phyloP scores from a whole-genome alignment of 2,329 filamentous ascomycete species.

The Alternaria arbusti region DNA sequence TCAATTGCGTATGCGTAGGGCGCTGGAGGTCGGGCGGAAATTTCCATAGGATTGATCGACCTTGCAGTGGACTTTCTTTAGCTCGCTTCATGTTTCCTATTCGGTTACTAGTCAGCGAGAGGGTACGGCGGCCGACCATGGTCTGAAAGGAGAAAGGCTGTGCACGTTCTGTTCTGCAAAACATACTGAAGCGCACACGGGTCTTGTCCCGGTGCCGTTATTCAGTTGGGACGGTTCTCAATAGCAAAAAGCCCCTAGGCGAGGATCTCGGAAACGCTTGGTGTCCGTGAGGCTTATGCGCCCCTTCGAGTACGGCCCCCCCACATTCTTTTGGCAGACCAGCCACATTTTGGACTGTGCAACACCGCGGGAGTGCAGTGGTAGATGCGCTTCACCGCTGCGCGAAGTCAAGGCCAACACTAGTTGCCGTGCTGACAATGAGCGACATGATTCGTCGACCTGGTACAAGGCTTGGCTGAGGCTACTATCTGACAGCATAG shows the following conservation, averaged over 20 bases:
- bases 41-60: neutral
- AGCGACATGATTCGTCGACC: neutral
- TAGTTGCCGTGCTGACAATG: neutral
- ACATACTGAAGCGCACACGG: neutral
- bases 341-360: neutral
- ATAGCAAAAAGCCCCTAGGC: neutral
- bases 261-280: neutral
- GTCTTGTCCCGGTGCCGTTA: neutral
- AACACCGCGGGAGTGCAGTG: neutral
- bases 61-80: neutral
- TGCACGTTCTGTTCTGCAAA: neutral
- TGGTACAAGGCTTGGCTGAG: neutral
- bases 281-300: neutral
- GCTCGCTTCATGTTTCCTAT: neutral
- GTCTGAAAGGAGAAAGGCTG: neutral
- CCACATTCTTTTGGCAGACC: neutral
- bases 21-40: neutral
- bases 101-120: neutral
- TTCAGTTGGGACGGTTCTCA: neutral
- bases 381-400: neutral
- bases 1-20: neutral
- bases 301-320: neutral
- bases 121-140: neutral
- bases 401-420: neutral
- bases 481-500: neutral